phyloP scores from a whole-genome alignment of 257 asterid species.

The Leonotis leonurus region DNA sequence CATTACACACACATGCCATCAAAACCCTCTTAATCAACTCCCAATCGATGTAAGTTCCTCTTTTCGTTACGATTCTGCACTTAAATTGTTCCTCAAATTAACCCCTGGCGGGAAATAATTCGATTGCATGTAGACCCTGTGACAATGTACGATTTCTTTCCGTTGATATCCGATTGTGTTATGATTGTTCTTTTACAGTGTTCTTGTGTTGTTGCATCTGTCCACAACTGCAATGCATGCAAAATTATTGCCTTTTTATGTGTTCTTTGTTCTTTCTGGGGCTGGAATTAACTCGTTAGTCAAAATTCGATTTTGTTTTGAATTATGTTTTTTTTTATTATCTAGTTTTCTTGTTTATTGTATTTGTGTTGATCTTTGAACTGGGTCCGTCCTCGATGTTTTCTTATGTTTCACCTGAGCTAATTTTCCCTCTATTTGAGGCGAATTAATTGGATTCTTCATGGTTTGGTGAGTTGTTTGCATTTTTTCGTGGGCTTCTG shows the following conservation, averaged over 20 bases:
- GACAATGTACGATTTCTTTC: slow-evolving; percentile 1
- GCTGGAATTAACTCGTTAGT: background rate
- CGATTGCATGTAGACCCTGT: slow-evolving; percentile 18
- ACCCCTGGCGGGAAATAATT: slow-evolving; percentile 31
- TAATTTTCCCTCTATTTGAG: background rate
- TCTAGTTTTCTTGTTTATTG: background rate
- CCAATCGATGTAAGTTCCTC: slow-evolving; percentile 14
- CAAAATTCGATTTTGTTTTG: slow-evolving; percentile 14
- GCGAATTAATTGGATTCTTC: slow-evolving; percentile 19
- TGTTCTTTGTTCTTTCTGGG: background rate
- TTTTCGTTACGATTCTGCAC: slow-evolving; percentile 19
- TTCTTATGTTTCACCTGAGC: slow-evolving; percentile 11
- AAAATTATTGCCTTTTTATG: slow-evolving; percentile 5
- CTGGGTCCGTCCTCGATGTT: slow-evolving; percentile 13
- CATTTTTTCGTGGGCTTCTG: slow-evolving; percentile 11
- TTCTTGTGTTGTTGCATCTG: slow-evolving; percentile 17
- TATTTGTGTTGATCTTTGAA: background rate
- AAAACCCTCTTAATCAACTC: slow-evolving; percentile 31
- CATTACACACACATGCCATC: slow-evolving; percentile 27
- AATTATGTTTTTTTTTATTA: background rate
- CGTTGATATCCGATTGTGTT: slow-evolving; percentile 13
- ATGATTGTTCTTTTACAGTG: slow-evolving; percentile 1
- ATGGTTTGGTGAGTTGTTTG: background rate
- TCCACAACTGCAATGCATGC: slow-evolving; percentile 39
- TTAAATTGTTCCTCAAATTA: slow-evolving; percentile 10